Base-by-base conservation (phyloP, 345 rosid genomes). In the Citrus sinensis region DNA sequence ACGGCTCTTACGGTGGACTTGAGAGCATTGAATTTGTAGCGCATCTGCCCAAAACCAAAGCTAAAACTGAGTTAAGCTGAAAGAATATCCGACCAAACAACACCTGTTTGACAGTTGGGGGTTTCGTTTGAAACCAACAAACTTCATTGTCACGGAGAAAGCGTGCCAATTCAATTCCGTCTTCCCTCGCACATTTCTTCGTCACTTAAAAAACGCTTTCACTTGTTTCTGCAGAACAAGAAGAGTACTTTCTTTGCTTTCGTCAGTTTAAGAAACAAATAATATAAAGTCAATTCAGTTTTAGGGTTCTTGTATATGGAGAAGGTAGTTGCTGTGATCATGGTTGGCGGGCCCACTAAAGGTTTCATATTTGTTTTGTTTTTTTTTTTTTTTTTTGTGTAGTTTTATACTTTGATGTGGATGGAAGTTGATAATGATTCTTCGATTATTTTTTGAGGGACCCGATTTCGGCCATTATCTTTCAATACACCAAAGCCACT, bases 301-400 rank as follows among this genome's bases (percentile, higher is more conserved):
- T 40, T 77, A 58, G 75, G 76, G 62, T 76, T 79, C 60, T 67
- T 62, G 69, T 46, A 51, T 55, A 89, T 92, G 88, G 96, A 89
- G 81, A 87, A 86, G 83, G 92, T 89, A 76, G 92, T 90, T 68
- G 98, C 94, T 70, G 97, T 93, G 80, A 93, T 93, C 83, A 88
- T 93, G 94, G 98, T 93, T 30, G 98, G 98, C 69, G 97, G 98
- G 20, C 96, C 98, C 65, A 92, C 98, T 54, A 92, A 90, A 93
- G 97, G 98, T 90, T 56, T 70, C 9, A 54, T 61, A 7, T 67
- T 37, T 27, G 2, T 34, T 7, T 9, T 14, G 9, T 64, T 68
- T 46, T 54, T 49, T 40, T 68, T 51, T 42, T 0, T 4, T 25
- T 25, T 0, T 7, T 4, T 71, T 35, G 76, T 35, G 77, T 32